Conservation (phyloP, 805 yeast species). For the Cyberlindnera mississippiensis region DNA sequence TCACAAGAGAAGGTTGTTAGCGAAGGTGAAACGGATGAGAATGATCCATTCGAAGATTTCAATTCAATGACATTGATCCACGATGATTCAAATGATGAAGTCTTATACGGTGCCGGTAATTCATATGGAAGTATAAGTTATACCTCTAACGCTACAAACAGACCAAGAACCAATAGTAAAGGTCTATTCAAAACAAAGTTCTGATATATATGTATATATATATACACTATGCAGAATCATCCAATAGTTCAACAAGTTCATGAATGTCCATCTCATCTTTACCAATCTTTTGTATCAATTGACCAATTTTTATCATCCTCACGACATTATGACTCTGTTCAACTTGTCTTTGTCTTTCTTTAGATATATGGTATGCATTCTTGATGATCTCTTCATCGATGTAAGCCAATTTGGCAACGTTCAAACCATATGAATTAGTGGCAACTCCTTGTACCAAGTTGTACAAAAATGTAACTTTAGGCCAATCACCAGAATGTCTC, state of each 20-base stretch:
- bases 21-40: conserved; percentile 23
- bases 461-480: conserved; percentile 81
- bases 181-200: conserved; percentile 29
- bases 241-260: too few relatives aligned
- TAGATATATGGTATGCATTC: conserved; percentile 88
- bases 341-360: conserved; percentile 64
- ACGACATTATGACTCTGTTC: conserved; percentile 12
- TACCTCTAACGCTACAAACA: conserved; percentile 30
- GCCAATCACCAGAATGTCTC: conserved; percentile 32
- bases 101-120: conserved; percentile 43
- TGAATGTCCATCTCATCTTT: too few relatives aligned
- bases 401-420: conserved; percentile 92
- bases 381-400: conserved; percentile 83
- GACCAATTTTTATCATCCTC: background rate
- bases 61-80: conserved; percentile 84
- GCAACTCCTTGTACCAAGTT: conserved; percentile 89
- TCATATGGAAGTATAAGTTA: conserved; percentile 40
- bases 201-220: too few relatives aligned
- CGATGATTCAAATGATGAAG: conserved; percentile 48
- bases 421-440: conserved; percentile 93
- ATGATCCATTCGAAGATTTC: conserved; percentile 81
- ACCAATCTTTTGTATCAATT: too few relatives aligned
- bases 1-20: conserved; percentile 24
- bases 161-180: conserved; percentile 37
- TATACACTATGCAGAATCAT: too few relatives aligned